Conservation (phyloP, 306 rosid species). For the Cucumis cinereus region DNA sequence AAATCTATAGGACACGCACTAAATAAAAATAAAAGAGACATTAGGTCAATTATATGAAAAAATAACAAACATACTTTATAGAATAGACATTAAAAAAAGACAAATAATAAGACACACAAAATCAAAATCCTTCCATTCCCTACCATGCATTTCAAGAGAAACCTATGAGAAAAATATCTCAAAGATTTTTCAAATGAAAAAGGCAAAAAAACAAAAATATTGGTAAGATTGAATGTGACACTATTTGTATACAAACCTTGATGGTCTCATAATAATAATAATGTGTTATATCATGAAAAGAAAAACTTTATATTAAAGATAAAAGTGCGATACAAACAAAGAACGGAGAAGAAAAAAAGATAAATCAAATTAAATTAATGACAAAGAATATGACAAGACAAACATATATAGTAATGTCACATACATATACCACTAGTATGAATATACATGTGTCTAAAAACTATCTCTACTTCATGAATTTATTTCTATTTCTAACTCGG, state of each 20-base stretch:
- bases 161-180: neutral
- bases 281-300: neutral
- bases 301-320: neutral
- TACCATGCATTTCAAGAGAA: neutral
- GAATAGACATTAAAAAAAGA: neutral
- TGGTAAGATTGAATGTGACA: neutral
- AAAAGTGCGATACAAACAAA: neutral
- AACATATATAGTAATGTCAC: neutral
- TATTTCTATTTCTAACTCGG: neutral
- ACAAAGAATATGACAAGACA: neutral
- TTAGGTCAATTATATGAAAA: neutral
- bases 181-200: neutral
- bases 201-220: neutral
- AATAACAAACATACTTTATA: neutral
- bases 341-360: neutral
- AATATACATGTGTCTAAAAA: neutral
- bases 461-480: neutral
- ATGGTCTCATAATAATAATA: neutral
- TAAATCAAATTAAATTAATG: neutral
- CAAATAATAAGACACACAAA: neutral
- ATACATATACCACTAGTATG: neutral
- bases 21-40: neutral
- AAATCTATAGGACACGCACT: neutral
- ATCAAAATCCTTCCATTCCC: neutral
- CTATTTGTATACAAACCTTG: neutral